Evolutionary conservation across 495 filamentous ascomycete species (phyloP), one percentile per base, ranked within the genome.

Genomic region (Cryomyces minteri): DNA sequence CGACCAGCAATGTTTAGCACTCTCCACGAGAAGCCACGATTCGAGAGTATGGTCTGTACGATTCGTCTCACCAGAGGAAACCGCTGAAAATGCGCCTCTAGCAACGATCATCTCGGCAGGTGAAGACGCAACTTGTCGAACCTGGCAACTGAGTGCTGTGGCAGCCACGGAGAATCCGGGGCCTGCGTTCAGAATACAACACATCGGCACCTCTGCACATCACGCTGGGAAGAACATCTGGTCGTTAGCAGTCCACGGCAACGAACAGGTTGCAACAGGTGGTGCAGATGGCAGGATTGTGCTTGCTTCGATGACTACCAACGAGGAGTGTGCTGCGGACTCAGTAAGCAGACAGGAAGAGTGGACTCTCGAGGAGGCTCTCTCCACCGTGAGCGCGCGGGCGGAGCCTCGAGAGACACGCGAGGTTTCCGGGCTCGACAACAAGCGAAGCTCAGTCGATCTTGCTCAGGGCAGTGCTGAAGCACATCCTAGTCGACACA

Each of bases 211-310:
- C 9, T 68, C 70, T 34, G 61, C 66, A 12, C 74, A 70, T 41
- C 90, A 98, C 56, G 66, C 62, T 31, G 88, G 90, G 31, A 96
- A 95, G 58, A 83, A 94, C 54, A 77, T 95, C n/a, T 95, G 87
- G 86, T 79, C 84, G 1, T 61, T 74, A 29, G 75, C 73, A 8
- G 54, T 80, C 6, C 47, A 54, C 31, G 48, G 59, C 5, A 57
- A 52, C 8, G 45, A 58, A 2, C 43, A 73, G 0, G 56, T 92
- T 48, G 76, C 76, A n/a, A 88, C 82, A 37, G 90, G 88, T 2
- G 90, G 84, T n/a, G 77, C 81, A 14, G 90, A 98, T 65, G 82
- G 87, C 30, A 53, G 53, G 9, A 56, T 64, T 31, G 49, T 49
- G 9, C n/a, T 50, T 4, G 32, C 43, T 41, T 38, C 34, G 9